Evolutionary conservation across 192 early-diverging fungal genomes (phyloP).

Genomic region (Funneliformis mosseae): DNA sequence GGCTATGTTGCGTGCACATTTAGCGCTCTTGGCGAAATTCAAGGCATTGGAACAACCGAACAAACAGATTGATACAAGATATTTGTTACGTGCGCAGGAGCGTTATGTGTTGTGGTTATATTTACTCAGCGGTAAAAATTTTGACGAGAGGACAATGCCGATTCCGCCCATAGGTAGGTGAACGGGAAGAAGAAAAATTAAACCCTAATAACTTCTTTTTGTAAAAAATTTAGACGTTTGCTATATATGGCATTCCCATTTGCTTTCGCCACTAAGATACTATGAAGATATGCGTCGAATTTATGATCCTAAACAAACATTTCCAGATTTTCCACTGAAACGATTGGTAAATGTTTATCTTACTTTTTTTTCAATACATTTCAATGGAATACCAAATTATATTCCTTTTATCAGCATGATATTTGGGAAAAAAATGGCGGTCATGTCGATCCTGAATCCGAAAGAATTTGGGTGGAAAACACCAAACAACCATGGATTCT

Average conservation of each 20-base stretch:
- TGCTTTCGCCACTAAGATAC: conserved; percentile 53
- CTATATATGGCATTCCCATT: conserved; percentile 58
- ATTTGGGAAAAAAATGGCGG: conserved; percentile 4
- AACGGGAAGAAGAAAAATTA: background rate
- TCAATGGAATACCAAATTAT: background rate
- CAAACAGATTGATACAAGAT: conserved; percentile 42
- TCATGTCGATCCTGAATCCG: background rate
- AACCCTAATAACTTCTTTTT: background rate
- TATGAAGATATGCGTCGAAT: conserved; percentile 52
- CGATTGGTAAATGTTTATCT: background rate
- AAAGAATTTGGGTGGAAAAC: conserved; percentile 7
- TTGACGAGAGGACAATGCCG: conserved; percentile 32
- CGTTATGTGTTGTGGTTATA: conserved; percentile 52
- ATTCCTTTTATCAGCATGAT: background rate
- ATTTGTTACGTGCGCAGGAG: conserved; percentile 48
- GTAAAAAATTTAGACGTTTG: conserved; percentile 48
- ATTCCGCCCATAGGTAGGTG: conserved; percentile 47
- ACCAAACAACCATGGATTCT: conserved; percentile 28
- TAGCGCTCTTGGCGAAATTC: conserved; percentile 15
- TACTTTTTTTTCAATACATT: background rate
- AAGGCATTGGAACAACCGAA: conserved; percentile 6
- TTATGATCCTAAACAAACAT: conserved; percentile 17
- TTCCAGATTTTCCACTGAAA: background rate
- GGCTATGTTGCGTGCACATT: background rate
- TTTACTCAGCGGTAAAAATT: conserved; percentile 35